Conservation (phyloP, 2,329 filamentous ascomycete genomes). For the Pestalotiopsis sp. region DNA sequence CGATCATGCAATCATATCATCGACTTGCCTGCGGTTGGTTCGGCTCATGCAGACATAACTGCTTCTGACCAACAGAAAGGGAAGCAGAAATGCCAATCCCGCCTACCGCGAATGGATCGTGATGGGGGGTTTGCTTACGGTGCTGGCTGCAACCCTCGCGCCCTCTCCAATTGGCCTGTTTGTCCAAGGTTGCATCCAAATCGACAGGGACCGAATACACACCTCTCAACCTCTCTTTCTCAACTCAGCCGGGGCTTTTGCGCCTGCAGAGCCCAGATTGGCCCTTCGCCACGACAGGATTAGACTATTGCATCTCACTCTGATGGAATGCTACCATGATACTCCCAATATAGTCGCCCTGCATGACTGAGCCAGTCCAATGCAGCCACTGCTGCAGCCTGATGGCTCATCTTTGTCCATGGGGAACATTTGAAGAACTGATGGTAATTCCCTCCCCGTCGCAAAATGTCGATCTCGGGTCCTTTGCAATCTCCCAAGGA, state of each 20-base stretch:
- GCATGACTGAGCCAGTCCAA: constrained; percentile 7
- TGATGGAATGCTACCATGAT: background rate
- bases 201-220: background rate
- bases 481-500: background rate
- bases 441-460: background rate
- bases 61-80: background rate
- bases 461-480: background rate
- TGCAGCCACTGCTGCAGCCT: background rate
- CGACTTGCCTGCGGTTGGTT: background rate
- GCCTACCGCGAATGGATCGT: background rate
- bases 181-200: background rate
- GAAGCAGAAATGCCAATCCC: background rate
- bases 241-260: background rate
- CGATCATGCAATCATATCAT: background rate
- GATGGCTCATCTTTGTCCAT: background rate
- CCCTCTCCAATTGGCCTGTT: background rate
- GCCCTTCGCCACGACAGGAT: constrained; percentile 15
- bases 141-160: constrained; percentile 1
- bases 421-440: background rate
- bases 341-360: constrained; percentile 1
- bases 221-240: background rate
- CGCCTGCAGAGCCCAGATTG: background rate
- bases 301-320: constrained; percentile 7
- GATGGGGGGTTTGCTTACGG: background rate
- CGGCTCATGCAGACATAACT: background rate